Evolutionary conservation across 768 basidiomycete genomes (phyloP).

Genomic region (Boletus rex-veris): DNA sequence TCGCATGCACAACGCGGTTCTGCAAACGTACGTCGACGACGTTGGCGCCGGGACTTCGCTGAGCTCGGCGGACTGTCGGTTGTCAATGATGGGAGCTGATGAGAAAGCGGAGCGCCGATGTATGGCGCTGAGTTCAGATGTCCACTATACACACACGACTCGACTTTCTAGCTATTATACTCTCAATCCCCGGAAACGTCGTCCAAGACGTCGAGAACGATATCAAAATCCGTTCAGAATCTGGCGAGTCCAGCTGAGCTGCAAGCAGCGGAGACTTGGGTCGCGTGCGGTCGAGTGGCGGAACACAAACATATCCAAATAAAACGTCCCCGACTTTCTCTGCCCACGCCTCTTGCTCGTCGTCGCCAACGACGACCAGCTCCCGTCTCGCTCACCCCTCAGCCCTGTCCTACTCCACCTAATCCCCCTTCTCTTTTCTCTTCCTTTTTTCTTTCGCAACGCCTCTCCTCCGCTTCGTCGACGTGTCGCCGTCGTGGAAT

Average conservation of each 20-base stretch:
- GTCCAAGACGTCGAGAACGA: constrained; percentile 1
- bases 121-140: constrained; percentile 30
- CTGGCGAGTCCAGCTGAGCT: neutral
- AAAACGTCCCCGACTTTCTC: constrained; percentile 24
- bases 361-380: constrained; percentile 33
- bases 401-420: constrained; percentile 1
- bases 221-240: neutral
- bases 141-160: constrained; percentile 6
- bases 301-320: constrained; percentile 22
- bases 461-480: neutral
- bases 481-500: constrained; percentile 22
- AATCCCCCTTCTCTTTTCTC: constrained; percentile 18
- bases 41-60: constrained; percentile 29
- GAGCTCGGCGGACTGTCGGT: constrained; percentile 37
- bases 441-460: constrained; percentile 13
- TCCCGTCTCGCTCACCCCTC: constrained; percentile 17
- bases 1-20: constrained; percentile 14
- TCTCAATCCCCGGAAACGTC: neutral
- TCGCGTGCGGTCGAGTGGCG: constrained; percentile 10
- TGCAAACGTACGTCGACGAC: constrained; percentile 25
- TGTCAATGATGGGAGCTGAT: constrained; percentile 1
- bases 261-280: neutral
- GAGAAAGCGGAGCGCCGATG: neutral
- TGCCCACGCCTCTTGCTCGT: constrained; percentile 28
- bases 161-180: neutral